Conservation (phyloP, 2,329 filamentous ascomycete species). For the Diaporthe humulicola region DNA sequence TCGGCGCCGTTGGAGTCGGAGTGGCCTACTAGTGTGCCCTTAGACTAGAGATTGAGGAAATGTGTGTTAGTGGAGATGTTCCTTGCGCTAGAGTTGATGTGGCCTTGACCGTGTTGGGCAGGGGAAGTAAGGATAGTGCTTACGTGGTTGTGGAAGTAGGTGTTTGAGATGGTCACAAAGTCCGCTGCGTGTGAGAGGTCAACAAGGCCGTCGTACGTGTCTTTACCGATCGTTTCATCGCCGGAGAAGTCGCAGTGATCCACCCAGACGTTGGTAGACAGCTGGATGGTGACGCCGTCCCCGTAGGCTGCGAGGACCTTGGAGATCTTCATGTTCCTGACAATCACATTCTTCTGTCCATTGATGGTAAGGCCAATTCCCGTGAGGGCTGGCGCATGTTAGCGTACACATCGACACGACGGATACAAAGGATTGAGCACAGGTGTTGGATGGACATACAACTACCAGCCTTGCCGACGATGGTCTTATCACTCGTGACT, state of each 20-base stretch:
- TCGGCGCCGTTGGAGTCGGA: conserved; percentile 65
- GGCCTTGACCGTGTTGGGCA: neutral
- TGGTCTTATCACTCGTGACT: conserved; percentile 58
- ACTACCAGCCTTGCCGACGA: conserved; percentile 52
- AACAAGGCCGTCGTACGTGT: conserved; percentile 69
- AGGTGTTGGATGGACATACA: neutral
- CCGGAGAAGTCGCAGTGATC: conserved; percentile 67
- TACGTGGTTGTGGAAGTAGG: conserved; percentile 57
- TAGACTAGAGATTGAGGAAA: conserved; percentile 53
- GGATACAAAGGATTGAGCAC: neutral
- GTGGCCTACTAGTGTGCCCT: conserved; percentile 72
- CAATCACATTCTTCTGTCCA: conserved; percentile 58
- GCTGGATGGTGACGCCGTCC: conserved; percentile 55
- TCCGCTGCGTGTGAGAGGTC: conserved; percentile 68
- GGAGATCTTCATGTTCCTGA: conserved; percentile 60
- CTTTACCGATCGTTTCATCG: conserved; percentile 64
- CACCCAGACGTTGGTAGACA: conserved; percentile 61
- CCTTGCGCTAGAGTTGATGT: too few species aligned
- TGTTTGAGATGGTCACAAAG: conserved; percentile 57
- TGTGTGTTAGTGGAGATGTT: neutral
- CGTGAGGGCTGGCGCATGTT: conserved; percentile 30
- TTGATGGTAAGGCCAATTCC: conserved; percentile 58
- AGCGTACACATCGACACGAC: neutral
- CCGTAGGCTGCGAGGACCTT: conserved; percentile 50
- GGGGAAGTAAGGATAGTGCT: neutral